Conservation (phyloP, 306 rosid genomes). For the Prunus mongolica region DNA sequence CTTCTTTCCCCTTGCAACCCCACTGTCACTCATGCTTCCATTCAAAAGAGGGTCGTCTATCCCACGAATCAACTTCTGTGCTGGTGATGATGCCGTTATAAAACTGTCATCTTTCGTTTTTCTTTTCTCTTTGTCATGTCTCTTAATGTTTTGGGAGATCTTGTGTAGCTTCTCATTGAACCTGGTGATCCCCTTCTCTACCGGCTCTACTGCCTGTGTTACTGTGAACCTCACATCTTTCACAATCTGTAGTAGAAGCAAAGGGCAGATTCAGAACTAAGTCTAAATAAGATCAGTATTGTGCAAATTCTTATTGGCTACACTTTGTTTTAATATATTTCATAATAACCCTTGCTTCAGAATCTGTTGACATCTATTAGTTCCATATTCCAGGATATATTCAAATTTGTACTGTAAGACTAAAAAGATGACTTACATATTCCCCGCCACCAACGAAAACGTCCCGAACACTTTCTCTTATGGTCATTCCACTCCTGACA, state of each 20-base stretch:
- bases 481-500: conserved; percentile 77
- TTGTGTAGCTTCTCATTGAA: conserved; percentile 73
- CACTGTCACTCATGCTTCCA: conserved; percentile 87
- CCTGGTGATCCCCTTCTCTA: conserved; percentile 88
- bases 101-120: conserved; percentile 86
- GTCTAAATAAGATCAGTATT: background rate
- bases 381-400: conserved; percentile 23
- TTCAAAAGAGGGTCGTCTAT: conserved; percentile 89
- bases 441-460: conserved; percentile 89
- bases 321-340: background rate
- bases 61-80: conserved; percentile 79
- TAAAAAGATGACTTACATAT: conserved; percentile 62
- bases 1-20: conserved; percentile 63
- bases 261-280: conserved; percentile 8
- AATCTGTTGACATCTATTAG: background rate
- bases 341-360: background rate
- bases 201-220: conserved; percentile 91
- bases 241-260: conserved; percentile 61
- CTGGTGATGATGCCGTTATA: conserved; percentile 45
- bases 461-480: conserved; percentile 91
- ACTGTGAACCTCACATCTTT: conserved; percentile 90
- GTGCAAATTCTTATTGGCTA: background rate
- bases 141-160: conserved; percentile 89
- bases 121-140: conserved; percentile 72
- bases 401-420: conserved; percentile 1